Evolutionary conservation across 164 flowering plant genomes (phyloP).

Genomic region (Annona squamosa): DNA sequence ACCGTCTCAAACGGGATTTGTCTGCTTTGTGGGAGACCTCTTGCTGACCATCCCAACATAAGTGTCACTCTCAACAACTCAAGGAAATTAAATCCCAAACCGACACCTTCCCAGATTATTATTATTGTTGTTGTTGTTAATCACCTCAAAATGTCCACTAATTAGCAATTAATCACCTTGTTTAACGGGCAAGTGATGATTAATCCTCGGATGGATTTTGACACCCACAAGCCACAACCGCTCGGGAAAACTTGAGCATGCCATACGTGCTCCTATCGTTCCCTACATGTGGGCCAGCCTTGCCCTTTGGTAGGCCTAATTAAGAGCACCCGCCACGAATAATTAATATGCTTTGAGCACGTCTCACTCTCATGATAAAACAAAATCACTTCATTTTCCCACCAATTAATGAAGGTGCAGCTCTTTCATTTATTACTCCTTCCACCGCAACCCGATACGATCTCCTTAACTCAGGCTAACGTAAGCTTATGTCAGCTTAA

Average conservation of each 20-base stretch:
- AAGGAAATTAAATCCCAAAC: neutral
- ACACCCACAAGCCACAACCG: conserved; percentile 1
- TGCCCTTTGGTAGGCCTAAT: neutral
- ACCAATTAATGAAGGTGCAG: no score
- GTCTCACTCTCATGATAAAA: no score
- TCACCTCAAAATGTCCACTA: neutral
- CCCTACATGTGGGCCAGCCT: neutral
- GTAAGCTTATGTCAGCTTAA: no score
- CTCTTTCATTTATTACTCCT: no score
- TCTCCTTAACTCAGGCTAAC: no score
- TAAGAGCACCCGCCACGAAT: no score
- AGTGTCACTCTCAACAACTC: neutral
- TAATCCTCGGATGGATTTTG: conserved; percentile 9
- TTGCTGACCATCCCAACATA: neutral
- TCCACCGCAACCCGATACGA: no score
- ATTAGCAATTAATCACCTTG: neutral
- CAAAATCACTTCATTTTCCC: no score
- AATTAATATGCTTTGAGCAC: no score
- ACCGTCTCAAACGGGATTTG: conserved; percentile 9
- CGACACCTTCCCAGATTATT: neutral
- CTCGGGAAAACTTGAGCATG: neutral
- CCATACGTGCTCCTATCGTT: neutral
- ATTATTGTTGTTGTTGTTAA: neutral
- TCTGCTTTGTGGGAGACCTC: conserved; percentile 3
- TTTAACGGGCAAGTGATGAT: conserved; percentile 6